Percentiles rank a stretch among this genome's conserved stretches.
Conservation (phyloP, 495 filamentous ascomycete genomes). For the Lentithecium fluviatile region DNA sequence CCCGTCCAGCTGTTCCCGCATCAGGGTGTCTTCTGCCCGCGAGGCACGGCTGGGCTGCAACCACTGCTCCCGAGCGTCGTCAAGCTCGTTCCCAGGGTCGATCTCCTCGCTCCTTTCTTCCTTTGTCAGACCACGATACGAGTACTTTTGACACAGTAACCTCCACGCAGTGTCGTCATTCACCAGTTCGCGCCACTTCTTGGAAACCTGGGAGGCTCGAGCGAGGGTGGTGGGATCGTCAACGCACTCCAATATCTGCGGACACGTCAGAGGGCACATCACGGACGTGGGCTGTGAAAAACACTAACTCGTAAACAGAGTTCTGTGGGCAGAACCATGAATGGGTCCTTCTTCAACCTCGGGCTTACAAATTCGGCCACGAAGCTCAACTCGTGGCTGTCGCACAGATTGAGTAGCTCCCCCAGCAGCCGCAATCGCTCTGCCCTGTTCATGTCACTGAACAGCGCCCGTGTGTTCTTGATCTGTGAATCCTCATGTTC, state of each 20-base stretch:
- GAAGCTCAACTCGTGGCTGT: constrained; percentile 91
- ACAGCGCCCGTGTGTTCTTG: constrained; percentile 55
- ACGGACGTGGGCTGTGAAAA: constrained; percentile 43
- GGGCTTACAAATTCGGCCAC: constrained; percentile 91
- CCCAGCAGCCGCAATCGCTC: constrained; percentile 68
- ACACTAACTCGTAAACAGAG: constrained; percentile 80
- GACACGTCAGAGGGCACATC: constrained; percentile 72
- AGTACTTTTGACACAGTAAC: constrained; percentile 89
- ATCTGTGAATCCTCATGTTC: constrained; percentile 59
- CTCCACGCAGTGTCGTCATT: constrained; percentile 98
- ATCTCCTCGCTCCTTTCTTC: constrained; percentile 24
- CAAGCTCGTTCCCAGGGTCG: constrained; percentile 20
- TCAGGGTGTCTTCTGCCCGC: constrained; percentile 11
- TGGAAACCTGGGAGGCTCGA: constrained; percentile 87
- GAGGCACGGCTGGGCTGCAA: constrained; percentile 15
- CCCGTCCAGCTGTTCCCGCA: constrained; percentile 19
- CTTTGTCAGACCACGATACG: constrained; percentile 64
- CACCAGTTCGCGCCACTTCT: constrained; percentile 86
- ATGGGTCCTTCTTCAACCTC: constrained; percentile 91
- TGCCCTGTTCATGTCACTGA: constrained; percentile 53
- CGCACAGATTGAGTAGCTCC: constrained; percentile 85
- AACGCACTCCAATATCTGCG: constrained; percentile 45
- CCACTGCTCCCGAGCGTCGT: constrained; percentile 10
- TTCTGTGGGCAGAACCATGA: constrained; percentile 84
- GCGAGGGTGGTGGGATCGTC: constrained; percentile 92